These are phyloP conservation scores for Kodamaea fungicola DNA, from an alignment of 1,139 yeast genomes.

Conservation along the genomic window DNA sequence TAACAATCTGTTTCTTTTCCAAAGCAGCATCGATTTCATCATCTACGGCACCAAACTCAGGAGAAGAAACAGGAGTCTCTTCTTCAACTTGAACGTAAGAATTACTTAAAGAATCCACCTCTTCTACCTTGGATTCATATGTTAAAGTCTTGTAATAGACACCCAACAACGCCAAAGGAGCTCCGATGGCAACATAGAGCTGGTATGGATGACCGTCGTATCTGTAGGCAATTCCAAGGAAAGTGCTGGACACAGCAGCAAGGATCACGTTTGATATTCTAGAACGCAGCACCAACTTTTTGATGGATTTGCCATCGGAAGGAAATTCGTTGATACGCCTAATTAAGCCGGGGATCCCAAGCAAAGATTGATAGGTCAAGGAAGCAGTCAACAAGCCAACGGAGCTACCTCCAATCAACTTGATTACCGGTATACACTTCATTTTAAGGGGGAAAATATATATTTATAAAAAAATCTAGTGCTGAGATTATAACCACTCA, in stretches of 20 bases:
- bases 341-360: slow-evolving; percentile 35
- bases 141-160: slow-evolving; percentile 10
- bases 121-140: slow-evolving; percentile 11
- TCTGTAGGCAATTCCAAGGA: slow-evolving; percentile 41
- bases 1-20: slow-evolving; percentile 36
- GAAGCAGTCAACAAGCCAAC: slow-evolving; percentile 48
- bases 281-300: slow-evolving; percentile 12
- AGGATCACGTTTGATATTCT: slow-evolving; percentile 30
- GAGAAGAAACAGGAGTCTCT: slow-evolving; percentile 29
- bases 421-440: slow-evolving; percentile 49
- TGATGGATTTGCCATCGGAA: slow-evolving; percentile 5
- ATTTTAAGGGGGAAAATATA: not conserved
- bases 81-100: slow-evolving; percentile 44
- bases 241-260: slow-evolving; percentile 35
- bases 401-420: slow-evolving; percentile 50
- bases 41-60: slow-evolving; percentile 34
- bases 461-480: not conserved
- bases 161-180: slow-evolving; percentile 25
- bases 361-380: slow-evolving; percentile 34
- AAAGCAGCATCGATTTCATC: slow-evolving; percentile 42
- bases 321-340: slow-evolving; percentile 19
- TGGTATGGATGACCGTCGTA: slow-evolving; percentile 55
- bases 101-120: slow-evolving; percentile 42
- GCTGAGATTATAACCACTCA: slow-evolving; percentile 27
- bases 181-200: slow-evolving; percentile 51